Evolutionary conservation across 768 basidiomycete species (phyloP).

Genomic region (Filobasidium floriforme): DNA sequence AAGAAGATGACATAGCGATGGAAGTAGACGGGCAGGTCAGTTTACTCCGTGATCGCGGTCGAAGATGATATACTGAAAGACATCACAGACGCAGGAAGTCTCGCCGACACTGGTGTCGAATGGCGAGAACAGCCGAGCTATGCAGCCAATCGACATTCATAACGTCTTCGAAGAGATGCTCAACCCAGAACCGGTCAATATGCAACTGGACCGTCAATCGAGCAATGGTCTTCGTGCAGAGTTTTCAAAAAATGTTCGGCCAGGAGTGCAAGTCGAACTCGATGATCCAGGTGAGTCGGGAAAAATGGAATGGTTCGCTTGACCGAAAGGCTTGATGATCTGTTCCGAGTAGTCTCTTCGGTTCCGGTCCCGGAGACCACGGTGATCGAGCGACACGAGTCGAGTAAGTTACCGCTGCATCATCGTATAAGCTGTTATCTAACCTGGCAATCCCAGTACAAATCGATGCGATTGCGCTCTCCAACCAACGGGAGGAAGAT

Average conservation of each 20-base stretch:
- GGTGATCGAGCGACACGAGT: not conserved
- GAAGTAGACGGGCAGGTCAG: too few relatives aligned
- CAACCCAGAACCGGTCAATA: too few relatives aligned
- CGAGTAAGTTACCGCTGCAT: not conserved
- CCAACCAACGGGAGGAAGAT: not conserved
- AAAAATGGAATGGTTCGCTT: not conserved
- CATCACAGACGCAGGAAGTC: not conserved
- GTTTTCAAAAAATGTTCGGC: too few relatives aligned
- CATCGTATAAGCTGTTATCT: too few relatives aligned
- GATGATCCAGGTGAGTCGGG: not conserved
- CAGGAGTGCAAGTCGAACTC: not conserved
- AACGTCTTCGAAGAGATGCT: not conserved
- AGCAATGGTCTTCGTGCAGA: too few relatives aligned
- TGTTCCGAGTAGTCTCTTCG: too few relatives aligned
- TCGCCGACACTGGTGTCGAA: constrained; percentile 7
- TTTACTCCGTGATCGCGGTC: not conserved
- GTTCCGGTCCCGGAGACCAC: too few relatives aligned
- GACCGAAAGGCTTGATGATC: too few relatives aligned
- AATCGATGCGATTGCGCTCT: not conserved
- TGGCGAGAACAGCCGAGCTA: not conserved
- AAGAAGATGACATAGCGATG: too few relatives aligned
- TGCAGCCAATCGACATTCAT: not conserved
- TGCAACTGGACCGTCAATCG: too few relatives aligned
- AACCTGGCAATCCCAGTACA: not conserved
- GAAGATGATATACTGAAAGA: too few relatives aligned